Evolutionary conservation across 768 basidiomycete genomes (phyloP).

Genomic region (Chlorophyllum brunneum): DNA sequence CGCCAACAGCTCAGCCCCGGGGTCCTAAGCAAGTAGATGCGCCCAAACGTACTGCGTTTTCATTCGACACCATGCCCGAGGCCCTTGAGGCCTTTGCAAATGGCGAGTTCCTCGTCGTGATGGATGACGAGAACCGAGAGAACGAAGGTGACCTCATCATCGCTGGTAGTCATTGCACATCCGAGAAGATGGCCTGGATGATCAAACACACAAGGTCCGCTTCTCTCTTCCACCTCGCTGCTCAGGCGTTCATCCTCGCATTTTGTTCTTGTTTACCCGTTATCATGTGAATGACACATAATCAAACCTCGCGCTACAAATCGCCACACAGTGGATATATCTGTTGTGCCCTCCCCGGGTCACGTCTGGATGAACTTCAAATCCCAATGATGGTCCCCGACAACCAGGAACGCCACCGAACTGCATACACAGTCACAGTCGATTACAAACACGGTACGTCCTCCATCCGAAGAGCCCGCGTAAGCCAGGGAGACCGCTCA

Average conservation of each 20-base stretch:
- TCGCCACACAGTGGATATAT: constrained; percentile 97
- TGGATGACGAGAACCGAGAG: constrained; percentile 95
- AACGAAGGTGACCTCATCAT: constrained; percentile 98
- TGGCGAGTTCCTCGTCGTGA: constrained; percentile 93
- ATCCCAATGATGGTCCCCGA: constrained; percentile 93
- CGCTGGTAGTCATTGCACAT: constrained; percentile 77
- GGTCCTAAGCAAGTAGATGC: constrained; percentile 30
- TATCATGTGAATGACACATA: background rate
- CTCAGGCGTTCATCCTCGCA: background rate
- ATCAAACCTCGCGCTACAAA: background rate
- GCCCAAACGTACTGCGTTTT: constrained; percentile 39
- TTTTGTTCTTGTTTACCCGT: background rate
- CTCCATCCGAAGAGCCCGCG: too few relatives aligned
- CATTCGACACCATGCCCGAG: constrained; percentile 78
- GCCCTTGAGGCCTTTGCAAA: constrained; percentile 71
- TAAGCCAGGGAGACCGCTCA: too few relatives aligned
- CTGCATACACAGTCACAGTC: constrained; percentile 94
- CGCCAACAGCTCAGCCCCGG: constrained; percentile 23
- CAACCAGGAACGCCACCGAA: constrained; percentile 88
- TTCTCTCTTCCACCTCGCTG: constrained; percentile 6
- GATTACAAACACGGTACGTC: constrained; percentile 83
- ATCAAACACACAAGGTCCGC: constrained; percentile 90
- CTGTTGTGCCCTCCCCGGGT: constrained; percentile 78
- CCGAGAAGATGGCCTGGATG: constrained; percentile 99
- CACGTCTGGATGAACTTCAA: constrained; percentile 70